Conservation (phyloP, 2,329 filamentous ascomycete species). For the Epichloe glyceriae region DNA sequence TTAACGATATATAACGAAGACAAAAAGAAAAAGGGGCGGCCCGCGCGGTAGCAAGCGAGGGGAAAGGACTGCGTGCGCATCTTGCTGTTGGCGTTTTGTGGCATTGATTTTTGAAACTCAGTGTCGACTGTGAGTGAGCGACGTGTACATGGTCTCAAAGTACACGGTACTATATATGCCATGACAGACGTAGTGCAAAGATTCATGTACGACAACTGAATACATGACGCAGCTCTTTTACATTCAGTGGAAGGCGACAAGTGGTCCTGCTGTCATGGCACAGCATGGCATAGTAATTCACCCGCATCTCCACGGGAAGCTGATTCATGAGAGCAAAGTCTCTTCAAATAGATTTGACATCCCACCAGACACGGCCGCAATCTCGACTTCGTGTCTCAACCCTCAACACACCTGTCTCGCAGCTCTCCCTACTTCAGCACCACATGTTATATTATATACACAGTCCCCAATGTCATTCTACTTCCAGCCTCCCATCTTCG, state of each 20-base stretch:
- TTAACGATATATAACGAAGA: background rate
- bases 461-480: conserved; percentile 13
- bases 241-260: background rate
- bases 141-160: background rate
- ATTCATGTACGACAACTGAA: conserved; percentile 1
- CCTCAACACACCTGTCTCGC: background rate
- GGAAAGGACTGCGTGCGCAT: too few species aligned
- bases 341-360: background rate
- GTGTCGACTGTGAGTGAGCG: too few species aligned
- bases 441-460: background rate
- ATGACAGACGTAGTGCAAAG: background rate
- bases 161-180: background rate
- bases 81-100: too few species aligned
- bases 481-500: conserved; percentile 16
- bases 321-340: background rate
- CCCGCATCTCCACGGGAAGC: background rate
- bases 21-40: background rate
- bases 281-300: background rate
- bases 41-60: too few species aligned
- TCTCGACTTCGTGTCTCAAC: background rate
- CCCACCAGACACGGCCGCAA: background rate
- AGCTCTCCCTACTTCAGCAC: background rate
- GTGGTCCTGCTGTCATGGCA: background rate
- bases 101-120: too few species aligned
- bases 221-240: background rate